These are phyloP conservation scores for Medicago arabica DNA, from an alignment of 306 rosid genomes.

Conservation along the genomic window DNA sequence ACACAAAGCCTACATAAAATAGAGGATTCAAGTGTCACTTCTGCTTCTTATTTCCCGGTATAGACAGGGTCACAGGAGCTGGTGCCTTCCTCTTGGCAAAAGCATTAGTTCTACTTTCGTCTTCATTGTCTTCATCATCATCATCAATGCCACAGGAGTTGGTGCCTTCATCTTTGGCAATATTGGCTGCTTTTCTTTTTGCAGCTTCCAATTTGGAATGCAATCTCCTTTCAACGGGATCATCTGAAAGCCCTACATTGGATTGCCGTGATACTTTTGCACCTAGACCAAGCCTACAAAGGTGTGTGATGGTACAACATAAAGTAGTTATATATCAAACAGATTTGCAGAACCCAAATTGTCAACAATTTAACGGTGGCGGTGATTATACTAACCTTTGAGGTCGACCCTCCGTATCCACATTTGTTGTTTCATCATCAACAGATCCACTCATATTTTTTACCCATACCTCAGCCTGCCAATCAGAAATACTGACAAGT, in stretches of 20 bases:
- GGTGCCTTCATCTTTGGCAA: slow-evolving; percentile 37
- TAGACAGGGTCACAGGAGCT: slow-evolving; percentile 36
- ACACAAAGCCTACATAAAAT: not conserved
- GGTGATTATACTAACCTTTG: slow-evolving; percentile 54
- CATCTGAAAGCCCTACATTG: slow-evolving; percentile 59
- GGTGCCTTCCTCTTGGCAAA: slow-evolving; percentile 69
- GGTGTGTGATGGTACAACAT: slow-evolving; percentile 1
- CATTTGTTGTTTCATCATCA: slow-evolving; percentile 53
- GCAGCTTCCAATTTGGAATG: slow-evolving; percentile 59
- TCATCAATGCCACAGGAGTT: no score
- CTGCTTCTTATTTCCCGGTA: slow-evolving; percentile 56
- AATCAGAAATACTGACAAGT: slow-evolving; percentile 30
- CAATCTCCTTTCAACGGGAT: slow-evolving; percentile 73
- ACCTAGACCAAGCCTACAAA: slow-evolving; percentile 85
- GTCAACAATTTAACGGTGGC: slow-evolving; percentile 2
- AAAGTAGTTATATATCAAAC: not conserved
- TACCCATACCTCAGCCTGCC: slow-evolving; percentile 86
- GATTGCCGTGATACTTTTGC: slow-evolving; percentile 70
- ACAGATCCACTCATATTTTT: slow-evolving; percentile 64
- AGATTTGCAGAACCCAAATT: slow-evolving; percentile 2
- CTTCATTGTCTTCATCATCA: slow-evolving; percentile 47
- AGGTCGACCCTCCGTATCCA: slow-evolving; percentile 56
- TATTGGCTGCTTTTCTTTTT: slow-evolving; percentile 65
- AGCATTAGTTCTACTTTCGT: slow-evolving; percentile 73
- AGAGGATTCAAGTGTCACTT: slow-evolving; percentile 41